Evolutionary conservation across 306 rosid genomes (phyloP).

Genomic region (Dicorynia guianensis): DNA sequence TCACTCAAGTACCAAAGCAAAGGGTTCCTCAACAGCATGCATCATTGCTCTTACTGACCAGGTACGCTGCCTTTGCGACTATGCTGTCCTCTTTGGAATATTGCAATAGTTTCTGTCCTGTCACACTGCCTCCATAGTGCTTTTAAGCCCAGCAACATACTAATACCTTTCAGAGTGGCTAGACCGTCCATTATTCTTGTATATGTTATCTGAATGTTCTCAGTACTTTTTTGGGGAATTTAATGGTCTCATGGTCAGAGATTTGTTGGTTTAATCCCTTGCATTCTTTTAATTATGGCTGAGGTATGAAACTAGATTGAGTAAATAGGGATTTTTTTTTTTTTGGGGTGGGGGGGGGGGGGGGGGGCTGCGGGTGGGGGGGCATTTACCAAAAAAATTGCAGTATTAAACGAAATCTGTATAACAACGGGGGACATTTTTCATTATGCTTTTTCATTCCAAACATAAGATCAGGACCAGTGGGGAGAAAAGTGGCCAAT

Average conservation of each 20-base stretch:
- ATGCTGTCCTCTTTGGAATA: slow-evolving; percentile 24
- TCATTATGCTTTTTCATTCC: too few relatives aligned
- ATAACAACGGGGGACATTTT: too few relatives aligned
- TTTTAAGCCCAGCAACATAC: background rate
- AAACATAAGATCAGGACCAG: too few relatives aligned
- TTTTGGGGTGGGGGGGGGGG: too few relatives aligned
- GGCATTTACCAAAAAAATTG: background rate
- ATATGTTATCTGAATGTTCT: too few relatives aligned
- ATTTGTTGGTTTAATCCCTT: too few relatives aligned
- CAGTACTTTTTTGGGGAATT: too few relatives aligned
- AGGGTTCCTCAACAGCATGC: slow-evolving; percentile 97
- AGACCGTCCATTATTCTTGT: too few relatives aligned
- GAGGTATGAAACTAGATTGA: background rate
- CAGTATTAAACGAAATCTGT: background rate
- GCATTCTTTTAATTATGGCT: too few relatives aligned
- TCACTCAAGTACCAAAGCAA: slow-evolving; percentile 87
- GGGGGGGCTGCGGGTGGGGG: too few relatives aligned
- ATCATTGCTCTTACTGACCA: slow-evolving; percentile 91
- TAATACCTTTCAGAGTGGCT: too few relatives aligned
- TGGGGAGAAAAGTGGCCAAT: background rate
- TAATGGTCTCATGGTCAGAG: too few relatives aligned
- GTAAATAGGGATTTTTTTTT: background rate
- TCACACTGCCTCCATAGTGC: slow-evolving; percentile 16
- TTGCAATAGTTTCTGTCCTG: background rate
- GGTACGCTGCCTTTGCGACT: slow-evolving; percentile 53